phyloP scores from a whole-genome alignment of 1,284 basidiomycete genomes.

The Cutaneotrichosporon daszewskae region DNA sequence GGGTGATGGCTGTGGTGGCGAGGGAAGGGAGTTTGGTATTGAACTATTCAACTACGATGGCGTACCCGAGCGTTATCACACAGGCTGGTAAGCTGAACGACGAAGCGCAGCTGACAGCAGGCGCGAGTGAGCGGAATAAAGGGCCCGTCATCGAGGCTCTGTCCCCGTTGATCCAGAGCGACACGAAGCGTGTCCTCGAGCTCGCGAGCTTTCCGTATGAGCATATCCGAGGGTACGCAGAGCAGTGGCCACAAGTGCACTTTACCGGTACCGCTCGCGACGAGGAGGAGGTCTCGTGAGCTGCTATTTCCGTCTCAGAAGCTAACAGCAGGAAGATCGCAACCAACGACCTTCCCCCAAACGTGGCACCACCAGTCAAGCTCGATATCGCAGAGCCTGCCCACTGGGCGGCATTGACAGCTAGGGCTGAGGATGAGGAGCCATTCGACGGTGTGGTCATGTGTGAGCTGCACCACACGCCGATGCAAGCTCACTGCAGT shows the following conservation, averaged over 20 bases:
- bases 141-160: conserved; percentile 26
- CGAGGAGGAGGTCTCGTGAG: conserved; percentile 22
- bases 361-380: conserved; percentile 13
- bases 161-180: conserved; percentile 13
- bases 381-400: conserved; percentile 18
- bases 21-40: background rate
- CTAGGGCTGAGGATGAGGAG: background rate
- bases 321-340: conserved; percentile 3
- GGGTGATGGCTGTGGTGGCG: background rate
- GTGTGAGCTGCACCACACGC: conserved; percentile 14
- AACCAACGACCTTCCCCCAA: conserved; percentile 7
- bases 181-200: conserved; percentile 23
- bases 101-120: conserved; percentile 13
- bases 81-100: conserved; percentile 15
- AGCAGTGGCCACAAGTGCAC: conserved; percentile 19
- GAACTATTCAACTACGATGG: conserved; percentile 5
- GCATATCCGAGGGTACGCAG: conserved; percentile 27
- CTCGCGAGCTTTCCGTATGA: conserved; percentile 30
- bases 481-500: conserved; percentile 20
- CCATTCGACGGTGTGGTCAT: conserved; percentile 22
- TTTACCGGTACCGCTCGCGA: conserved; percentile 31
- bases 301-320: background rate
- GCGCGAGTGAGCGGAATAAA: conserved; percentile 28
- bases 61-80: conserved; percentile 32
- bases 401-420: conserved; percentile 16